phyloP scores from a whole-genome alignment of 441 rosid species.

The Adansonia gregorii region DNA sequence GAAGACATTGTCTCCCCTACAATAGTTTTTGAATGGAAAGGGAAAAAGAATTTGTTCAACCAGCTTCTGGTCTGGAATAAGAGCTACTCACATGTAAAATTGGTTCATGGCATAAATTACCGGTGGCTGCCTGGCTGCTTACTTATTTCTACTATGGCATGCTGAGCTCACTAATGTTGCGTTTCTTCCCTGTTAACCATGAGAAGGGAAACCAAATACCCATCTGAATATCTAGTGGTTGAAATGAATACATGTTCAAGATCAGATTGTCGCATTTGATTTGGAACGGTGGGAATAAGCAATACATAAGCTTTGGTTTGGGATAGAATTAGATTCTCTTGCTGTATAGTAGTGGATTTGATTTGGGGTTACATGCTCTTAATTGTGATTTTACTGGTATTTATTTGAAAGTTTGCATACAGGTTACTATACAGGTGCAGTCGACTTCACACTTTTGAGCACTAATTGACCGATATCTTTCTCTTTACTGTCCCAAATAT shows the following conservation, averaged over 20 bases:
- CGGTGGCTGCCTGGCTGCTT: not conserved
- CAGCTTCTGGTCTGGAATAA: not conserved
- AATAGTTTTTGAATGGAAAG: not conserved
- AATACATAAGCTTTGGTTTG: not conserved
- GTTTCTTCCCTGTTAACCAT: constrained; percentile 3
- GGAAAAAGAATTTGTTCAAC: not conserved
- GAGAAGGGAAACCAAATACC: not conserved
- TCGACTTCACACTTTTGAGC: not conserved
- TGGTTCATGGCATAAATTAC: constrained; percentile 8
- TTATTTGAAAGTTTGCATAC: not conserved
- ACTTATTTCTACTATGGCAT: not conserved
- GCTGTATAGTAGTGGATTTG: not conserved
- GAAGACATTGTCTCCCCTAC: not conserved
- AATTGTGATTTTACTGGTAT: not conserved
- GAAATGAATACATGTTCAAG: not conserved
- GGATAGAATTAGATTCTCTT: not conserved
- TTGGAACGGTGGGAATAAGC: not conserved
- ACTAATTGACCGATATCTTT: not conserved
- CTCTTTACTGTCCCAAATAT: not conserved
- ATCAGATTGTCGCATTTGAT: constrained; percentile 5
- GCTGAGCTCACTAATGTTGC: not conserved
- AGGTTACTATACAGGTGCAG: not conserved
- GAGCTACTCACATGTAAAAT: not conserved
- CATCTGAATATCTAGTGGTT: not conserved
- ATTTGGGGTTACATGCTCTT: not conserved